Base-by-base conservation (phyloP, 1,284 basidiomycete genomes). In the Ganoderma boninense region DNA sequence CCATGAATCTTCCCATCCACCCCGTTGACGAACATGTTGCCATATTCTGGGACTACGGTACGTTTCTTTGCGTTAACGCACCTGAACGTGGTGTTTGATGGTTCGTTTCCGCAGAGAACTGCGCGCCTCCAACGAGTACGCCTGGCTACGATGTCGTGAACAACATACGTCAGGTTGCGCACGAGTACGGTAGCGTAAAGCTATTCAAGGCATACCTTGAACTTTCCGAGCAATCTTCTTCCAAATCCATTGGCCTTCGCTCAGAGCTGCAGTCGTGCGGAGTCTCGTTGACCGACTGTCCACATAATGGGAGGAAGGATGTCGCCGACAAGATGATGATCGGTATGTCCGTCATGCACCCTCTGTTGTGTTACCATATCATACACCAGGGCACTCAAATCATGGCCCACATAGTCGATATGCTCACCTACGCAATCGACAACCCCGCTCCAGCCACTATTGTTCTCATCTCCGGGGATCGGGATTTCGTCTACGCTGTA, bases 41-140 rank as follows among this genome's bases (percentile, higher is more conserved):
- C 66, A 83, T 91, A 42, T 91, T 89, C 72, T 91, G 90, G 89
- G 89, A 90, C 77, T 87, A 86, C 74, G 89, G 89, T 89, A 67
- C 57, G 86, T 79, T 6, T n/a, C n/a, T 26, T 44, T n/a, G 13
- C 49, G 20, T 56, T 18, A 49, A 40, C 18, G 49, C 10, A 13
- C 49, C 35, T 32, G 1, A 20, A 20, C 38, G 18, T 11, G 4
- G 29, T n/a, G 29, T 4, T 18, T 35, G 54, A 62, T 20, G 18
- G 40, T 29, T 52, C 23, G 29, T 60, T 35, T 26, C 72, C 16
- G 10, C 69, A 90, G 89, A 90, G 75, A 89, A 90, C 69, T 88
- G 89, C 70, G 80, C 81, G 20, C 84, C 85, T 6, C 83, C 87
- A 8, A 79, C 81, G 23, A 84, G 74, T 69, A 75, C 81, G 63